A percentile compares a stretch with the other conserved stretches of the same genome.
phyloP scores from a whole-genome alignment of 78 protist species.

The Speleostelium caveatum region DNA sequence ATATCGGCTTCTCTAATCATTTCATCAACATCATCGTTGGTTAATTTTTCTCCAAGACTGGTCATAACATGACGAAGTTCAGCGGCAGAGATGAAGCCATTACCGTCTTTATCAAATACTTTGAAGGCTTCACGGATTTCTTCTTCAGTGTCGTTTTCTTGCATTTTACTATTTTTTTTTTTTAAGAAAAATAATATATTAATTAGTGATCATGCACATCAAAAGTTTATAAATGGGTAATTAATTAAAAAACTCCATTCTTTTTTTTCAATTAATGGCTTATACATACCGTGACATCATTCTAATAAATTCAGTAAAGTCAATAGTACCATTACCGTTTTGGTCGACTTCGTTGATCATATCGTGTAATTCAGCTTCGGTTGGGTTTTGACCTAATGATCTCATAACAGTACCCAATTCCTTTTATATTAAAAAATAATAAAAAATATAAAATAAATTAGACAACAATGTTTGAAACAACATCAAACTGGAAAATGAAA shows the following conservation, averaged over 20 bases:
- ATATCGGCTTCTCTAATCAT: slow-evolving; percentile 98
- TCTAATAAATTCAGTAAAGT: slow-evolving; percentile 98
- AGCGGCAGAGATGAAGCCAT: slow-evolving; percentile 98
- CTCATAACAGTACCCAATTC: slow-evolving; percentile 92
- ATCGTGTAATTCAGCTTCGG: slow-evolving; percentile 98
- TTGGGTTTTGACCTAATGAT: slow-evolving; percentile 98
- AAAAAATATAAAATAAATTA: background rate
- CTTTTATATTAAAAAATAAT: background rate
- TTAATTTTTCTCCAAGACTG: slow-evolving; percentile 96
- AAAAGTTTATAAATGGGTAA: background rate
- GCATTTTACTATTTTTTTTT: slow-evolving; percentile 98
- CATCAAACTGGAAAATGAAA: background rate
- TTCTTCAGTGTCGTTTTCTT: slow-evolving; percentile 98
- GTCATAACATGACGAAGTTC: slow-evolving; percentile 98
- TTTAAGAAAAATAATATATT: background rate
- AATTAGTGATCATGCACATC: background rate
- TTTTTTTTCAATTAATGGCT: background rate
- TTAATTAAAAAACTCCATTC: background rate
- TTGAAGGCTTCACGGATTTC: slow-evolving; percentile 99
- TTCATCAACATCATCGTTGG: slow-evolving; percentile 98
- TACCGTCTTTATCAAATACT: slow-evolving; percentile 99
- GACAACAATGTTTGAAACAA: background rate
- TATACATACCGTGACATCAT: slow-evolving; percentile 80
- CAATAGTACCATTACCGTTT: slow-evolving; percentile 93
- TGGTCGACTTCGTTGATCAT: slow-evolving; percentile 99